Conservation (phyloP, 805 yeast species). For the Zygosaccharomyces rouxii region DNA sequence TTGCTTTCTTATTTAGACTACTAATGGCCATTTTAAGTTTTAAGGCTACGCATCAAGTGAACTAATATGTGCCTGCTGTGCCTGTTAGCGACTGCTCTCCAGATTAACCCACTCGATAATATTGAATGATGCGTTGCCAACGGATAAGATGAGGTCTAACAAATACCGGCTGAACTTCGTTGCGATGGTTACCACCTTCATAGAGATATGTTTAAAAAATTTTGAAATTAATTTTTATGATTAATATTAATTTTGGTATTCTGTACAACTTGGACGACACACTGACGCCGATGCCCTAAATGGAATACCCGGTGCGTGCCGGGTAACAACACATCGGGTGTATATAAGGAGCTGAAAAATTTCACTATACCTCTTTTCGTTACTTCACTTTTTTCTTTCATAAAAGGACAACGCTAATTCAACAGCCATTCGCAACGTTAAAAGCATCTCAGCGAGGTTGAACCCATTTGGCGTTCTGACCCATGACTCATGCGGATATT, state of each 20-base stretch:
- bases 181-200: no score
- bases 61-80: no score
- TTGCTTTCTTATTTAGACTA: neutral
- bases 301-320: neutral
- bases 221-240: no score
- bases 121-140: no score
- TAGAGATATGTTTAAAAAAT: no score
- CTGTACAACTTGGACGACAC: neutral
- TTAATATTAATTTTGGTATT: no score
- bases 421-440: constrained; percentile 59
- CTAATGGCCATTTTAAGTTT: neutral
- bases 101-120: no score
- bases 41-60: neutral
- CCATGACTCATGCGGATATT: constrained; percentile 64
- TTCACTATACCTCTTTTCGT: neutral
- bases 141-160: no score
- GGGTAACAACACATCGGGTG: constrained; percentile 6
- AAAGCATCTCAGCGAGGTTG: constrained; percentile 69
- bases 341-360: constrained; percentile 11
- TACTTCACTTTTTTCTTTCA: neutral
- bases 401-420: constrained; percentile 50
- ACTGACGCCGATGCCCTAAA: neutral
- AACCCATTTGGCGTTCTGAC: constrained; percentile 62
- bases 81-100: no score
- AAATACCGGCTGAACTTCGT: no score